Evolutionary conservation across 106 monocot genomes (phyloP).

Genomic region (Amphibolis antarctica): DNA sequence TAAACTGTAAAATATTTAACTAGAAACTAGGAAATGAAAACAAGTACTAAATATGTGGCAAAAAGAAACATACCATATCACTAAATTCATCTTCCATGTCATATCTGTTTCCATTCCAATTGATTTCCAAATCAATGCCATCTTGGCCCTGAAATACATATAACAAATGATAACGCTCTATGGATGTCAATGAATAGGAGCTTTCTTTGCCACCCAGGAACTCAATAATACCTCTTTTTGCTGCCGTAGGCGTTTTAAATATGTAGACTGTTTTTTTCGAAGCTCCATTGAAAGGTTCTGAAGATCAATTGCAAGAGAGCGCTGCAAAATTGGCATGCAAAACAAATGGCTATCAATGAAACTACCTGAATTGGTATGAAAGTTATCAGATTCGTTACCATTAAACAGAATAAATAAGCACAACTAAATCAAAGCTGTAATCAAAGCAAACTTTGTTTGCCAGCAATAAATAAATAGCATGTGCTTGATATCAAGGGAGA

Average conservation of each 20-base stretch:
- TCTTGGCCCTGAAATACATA: constrained; percentile 14
- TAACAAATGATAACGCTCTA: no score
- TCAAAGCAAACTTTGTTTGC: no score
- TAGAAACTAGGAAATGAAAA: neutral
- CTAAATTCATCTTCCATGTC: constrained; percentile 16
- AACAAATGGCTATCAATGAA: neutral
- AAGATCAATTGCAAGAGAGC: constrained; percentile 62
- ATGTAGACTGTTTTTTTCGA: constrained; percentile 48
- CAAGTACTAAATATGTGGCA: constrained; percentile 22
- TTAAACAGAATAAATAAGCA: no score
- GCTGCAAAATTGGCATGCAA: constrained; percentile 17
- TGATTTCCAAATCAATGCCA: constrained; percentile 28
- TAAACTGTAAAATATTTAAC: no score
- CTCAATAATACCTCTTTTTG: constrained; percentile 42
- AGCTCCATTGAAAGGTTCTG: constrained; percentile 54
- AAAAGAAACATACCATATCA: constrained; percentile 23
- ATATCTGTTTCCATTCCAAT: constrained; percentile 18
- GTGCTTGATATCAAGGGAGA: no score
- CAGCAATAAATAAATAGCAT: no score
- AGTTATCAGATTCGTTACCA: no score
- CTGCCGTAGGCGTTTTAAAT: constrained; percentile 41
- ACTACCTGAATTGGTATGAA: no score
- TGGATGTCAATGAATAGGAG: neutral
- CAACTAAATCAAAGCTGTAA: no score
- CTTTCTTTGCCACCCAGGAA: neutral